Percentiles rank a stretch among this genome's conserved stretches.
phyloP scores from a whole-genome alignment of 2,329 filamentous ascomycete species.

The Septoria petroselini region DNA sequence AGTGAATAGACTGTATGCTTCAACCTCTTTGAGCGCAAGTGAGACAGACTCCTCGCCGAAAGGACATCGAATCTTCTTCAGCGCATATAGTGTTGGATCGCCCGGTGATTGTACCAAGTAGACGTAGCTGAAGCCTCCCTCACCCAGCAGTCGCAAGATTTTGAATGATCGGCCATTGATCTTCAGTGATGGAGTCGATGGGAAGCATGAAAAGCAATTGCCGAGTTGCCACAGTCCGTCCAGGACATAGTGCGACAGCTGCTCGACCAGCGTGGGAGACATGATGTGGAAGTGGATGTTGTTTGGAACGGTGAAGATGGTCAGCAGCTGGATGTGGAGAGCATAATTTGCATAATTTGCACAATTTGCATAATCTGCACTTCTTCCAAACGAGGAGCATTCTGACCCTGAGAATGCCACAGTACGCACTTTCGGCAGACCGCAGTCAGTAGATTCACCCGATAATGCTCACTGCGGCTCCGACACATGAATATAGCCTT shows the following conservation, averaged over 20 bases:
- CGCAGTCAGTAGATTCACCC: too few species aligned
- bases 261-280: conserved; percentile 33
- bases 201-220: conserved; percentile 95
- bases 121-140: conserved; percentile 98
- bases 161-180: conserved; percentile 96
- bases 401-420: too few species aligned
- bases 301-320: too few species aligned
- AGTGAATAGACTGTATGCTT: conserved; percentile 88
- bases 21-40: conserved; percentile 93
- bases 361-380: too few species aligned
- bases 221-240: conserved; percentile 89
- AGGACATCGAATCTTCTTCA: conserved; percentile 98
- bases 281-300: conserved; percentile 21
- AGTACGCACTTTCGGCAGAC: too few species aligned
- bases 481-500: too few species aligned
- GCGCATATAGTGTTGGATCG: conserved; percentile 79
- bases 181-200: conserved; percentile 86
- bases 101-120: conserved; percentile 94
- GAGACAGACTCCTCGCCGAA: conserved; percentile 95
- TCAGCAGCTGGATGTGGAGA: neutral
- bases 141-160: conserved; percentile 86
- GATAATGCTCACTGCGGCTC: too few species aligned
- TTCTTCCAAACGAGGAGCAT: too few species aligned
- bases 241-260: conserved; percentile 61
- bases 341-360: too few species aligned